A percentile compares a stretch with the other conserved stretches of the same genome.
These are phyloP conservation scores for Ustilago loliicola DNA, from an alignment of 1,284 basidiomycete species.

Conservation along the genomic window DNA sequence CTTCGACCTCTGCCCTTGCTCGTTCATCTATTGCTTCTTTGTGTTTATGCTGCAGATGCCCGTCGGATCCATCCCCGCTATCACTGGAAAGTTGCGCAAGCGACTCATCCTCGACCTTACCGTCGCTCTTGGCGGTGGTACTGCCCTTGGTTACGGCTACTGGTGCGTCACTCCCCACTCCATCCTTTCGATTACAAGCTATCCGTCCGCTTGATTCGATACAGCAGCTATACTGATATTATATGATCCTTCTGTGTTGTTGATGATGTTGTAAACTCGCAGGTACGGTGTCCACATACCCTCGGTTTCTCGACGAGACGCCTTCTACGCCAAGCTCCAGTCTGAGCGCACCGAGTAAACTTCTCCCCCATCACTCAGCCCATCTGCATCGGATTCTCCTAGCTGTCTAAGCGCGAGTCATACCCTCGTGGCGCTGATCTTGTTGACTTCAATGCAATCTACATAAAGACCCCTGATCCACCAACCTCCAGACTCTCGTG, in stretches of 20 bases:
- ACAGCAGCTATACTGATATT: background rate
- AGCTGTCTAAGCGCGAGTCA: too few relatives aligned
- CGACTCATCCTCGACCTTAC: conserved; percentile 66
- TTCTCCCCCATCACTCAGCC: too few relatives aligned
- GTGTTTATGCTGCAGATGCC: conserved; percentile 41
- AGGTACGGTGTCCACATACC: conserved; percentile 69
- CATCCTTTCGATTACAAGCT: background rate
- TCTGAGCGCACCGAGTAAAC: conserved; percentile 55
- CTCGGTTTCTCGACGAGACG: conserved; percentile 61
- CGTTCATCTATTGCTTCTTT: background rate
- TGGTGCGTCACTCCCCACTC: conserved; percentile 46
- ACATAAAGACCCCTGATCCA: conserved; percentile 11
- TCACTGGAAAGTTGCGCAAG: conserved; percentile 69
- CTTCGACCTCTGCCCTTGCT: background rate
- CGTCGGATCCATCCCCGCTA: conserved; percentile 61
- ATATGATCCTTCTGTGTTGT: background rate
- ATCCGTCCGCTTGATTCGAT: too few relatives aligned
- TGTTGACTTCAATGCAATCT: conserved; percentile 14
- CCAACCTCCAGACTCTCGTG: background rate
- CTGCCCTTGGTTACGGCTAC: conserved; percentile 65
- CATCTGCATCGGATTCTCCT: background rate
- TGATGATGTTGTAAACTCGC: background rate
- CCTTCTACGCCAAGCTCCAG: conserved; percentile 66
- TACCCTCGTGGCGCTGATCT: too few relatives aligned
- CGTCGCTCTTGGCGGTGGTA: conserved; percentile 65